Percentiles rank a stretch among this genome's conserved stretches.
These are phyloP conservation scores for Ziziphus jujuba DNA, from an alignment of 306 rosid species.

Conservation along the genomic window DNA sequence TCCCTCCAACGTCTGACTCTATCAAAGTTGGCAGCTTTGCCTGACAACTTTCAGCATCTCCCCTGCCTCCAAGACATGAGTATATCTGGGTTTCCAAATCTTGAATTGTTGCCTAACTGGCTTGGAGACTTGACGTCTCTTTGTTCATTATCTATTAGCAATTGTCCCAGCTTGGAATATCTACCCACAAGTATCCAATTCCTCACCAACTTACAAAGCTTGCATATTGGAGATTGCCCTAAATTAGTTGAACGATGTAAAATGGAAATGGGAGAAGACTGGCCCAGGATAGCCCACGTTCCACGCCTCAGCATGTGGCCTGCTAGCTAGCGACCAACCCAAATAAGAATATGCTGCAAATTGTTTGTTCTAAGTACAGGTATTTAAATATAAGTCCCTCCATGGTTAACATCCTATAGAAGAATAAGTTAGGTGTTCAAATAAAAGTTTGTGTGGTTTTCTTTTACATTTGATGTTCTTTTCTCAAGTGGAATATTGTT, in stretches of 20 bases:
- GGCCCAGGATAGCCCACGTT: background rate
- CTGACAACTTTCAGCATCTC: background rate
- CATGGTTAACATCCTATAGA: too few relatives aligned
- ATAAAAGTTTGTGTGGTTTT: too few relatives aligned
- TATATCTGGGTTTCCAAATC: background rate
- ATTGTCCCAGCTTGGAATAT: background rate
- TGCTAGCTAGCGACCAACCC: too few relatives aligned
- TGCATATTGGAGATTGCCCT: background rate
- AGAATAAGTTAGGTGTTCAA: too few relatives aligned
- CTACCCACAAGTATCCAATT: conserved; percentile 5
- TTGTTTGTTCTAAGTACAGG: too few relatives aligned
- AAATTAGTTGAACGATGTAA: conserved; percentile 1
- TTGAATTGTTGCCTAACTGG: conserved; percentile 10
- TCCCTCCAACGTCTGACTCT: background rate
- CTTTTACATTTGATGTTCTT: too few relatives aligned
- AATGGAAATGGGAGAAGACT: conserved; percentile 12
- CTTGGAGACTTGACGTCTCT: conserved; percentile 13
- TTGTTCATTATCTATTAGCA: background rate
- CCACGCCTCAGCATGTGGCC: too few relatives aligned
- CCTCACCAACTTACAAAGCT: background rate
- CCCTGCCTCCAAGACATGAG: background rate
- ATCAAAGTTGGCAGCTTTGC: background rate
- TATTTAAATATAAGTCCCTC: too few relatives aligned
- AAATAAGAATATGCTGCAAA: too few relatives aligned
- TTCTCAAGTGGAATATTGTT: too few relatives aligned